Evolutionary conservation across 352 stramenopile species (phyloP), one percentile per base, ranked within the genome.

Genomic region (Phytophthora lateralis): DNA sequence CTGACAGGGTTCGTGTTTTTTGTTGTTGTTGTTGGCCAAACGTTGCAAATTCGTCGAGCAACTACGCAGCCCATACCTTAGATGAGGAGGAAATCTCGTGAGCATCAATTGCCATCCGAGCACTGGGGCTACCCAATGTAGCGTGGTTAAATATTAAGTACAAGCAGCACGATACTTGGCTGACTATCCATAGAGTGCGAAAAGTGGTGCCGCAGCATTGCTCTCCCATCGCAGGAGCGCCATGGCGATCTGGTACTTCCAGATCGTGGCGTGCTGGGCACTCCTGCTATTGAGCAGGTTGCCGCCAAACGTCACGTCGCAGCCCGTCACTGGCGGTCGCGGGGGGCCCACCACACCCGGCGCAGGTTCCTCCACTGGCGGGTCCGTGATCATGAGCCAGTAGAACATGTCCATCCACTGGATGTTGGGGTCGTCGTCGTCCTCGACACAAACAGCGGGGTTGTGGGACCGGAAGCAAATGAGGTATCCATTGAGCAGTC

Each of bases 181-280:
- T 30, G 26, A 30, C 44, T 62, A 90, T 24, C 80, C 76, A 46
- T 80, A 82, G 17, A 91, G 73, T 29, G 76, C 72, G 26, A 92
- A 92, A 6, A 92, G 72, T 41, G 81, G 81, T 48, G 83, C 81
- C 8, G 86, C 80, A 44, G 83, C 80, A 62, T 90, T 92, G 63
- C 83, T 92, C 60, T 92, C 83, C 83, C 83, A 92, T 17, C 83
- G 69, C 55, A 92, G 59, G 27, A 90, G 62, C 30, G 83, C 76
- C 77, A 92, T 90, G 12, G 81, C 81, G 60, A 92, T 90, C 67
- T 92, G 79, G 66, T 92, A 92, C 61, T 90, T 92, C 83, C 83
- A 92, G 14, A 77, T 76, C 6, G 71, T 81, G 10, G 83, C 83
- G 46, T 91, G 79, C 54, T 88, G 71, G 12, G 74, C 63, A 46